These are phyloP conservation scores for Trifolium repens DNA, from an alignment of 306 rosid species.

Conservation along the genomic window DNA sequence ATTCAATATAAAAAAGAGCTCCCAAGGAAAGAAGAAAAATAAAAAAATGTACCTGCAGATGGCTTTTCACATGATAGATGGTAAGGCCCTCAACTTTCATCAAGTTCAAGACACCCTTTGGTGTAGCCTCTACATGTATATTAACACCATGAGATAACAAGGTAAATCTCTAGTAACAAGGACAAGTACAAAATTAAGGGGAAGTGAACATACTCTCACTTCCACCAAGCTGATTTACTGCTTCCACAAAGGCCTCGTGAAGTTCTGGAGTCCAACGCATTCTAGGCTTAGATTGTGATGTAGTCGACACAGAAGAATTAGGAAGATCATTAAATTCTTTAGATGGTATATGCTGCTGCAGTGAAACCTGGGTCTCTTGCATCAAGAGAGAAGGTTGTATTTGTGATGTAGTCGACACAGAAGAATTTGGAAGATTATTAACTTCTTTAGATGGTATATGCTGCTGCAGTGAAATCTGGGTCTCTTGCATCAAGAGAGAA, in stretches of 20 bases:
- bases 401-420: constrained; percentile 57
- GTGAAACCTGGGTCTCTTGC: constrained; percentile 54
- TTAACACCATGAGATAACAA: constrained; percentile 37
- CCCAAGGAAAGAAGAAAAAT: constrained; percentile 31
- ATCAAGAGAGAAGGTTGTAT: constrained; percentile 36
- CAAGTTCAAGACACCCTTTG: constrained; percentile 84
- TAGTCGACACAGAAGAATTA: constrained; percentile 54
- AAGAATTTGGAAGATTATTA: constrained; percentile 49
- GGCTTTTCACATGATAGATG: constrained; percentile 97
- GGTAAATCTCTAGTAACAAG: constrained; percentile 9
- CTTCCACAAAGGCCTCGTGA: constrained; percentile 93
- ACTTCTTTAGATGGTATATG: constrained; percentile 57
- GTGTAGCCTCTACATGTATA: constrained; percentile 79
- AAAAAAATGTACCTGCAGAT: constrained; percentile 69
- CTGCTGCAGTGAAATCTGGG: constrained; percentile 46
- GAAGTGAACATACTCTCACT: constrained; percentile 68
- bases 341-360: constrained; percentile 48
- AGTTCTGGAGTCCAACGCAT: constrained; percentile 99
- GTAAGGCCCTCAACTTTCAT: constrained; percentile 94
- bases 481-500: constrained; percentile 54
- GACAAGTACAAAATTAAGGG: constrained; percentile 23
- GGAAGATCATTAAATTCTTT: constrained; percentile 52
- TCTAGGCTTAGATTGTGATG: constrained; percentile 71
- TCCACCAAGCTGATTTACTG: constrained; percentile 92
- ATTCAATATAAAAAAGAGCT: constrained; percentile 25